phyloP scores from a whole-genome alignment of 108 stramenopile species.

The Cyclotella sp. region DNA sequence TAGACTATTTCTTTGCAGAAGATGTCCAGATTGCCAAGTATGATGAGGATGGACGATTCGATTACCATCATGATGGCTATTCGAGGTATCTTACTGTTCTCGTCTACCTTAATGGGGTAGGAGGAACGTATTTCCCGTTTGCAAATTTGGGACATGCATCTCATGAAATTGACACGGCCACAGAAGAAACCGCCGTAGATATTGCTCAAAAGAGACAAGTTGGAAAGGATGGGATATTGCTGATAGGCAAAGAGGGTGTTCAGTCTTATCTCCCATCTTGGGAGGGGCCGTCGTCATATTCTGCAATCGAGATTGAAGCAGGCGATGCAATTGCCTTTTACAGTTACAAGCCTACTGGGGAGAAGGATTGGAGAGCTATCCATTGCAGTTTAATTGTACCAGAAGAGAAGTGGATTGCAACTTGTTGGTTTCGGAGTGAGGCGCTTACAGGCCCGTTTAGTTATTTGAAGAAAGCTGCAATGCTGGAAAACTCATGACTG shows the following conservation, averaged over 20 bases:
- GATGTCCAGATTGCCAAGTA: constrained; percentile 58
- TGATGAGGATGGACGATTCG: constrained; percentile 43
- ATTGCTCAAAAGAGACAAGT: constrained; percentile 1
- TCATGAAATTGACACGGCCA: constrained; percentile 9
- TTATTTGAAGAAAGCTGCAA: constrained; percentile 14
- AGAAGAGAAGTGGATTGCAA: constrained; percentile 60
- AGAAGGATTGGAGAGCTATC: constrained; percentile 33
- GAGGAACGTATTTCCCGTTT: constrained; percentile 61
- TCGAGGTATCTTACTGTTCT: constrained; percentile 54
- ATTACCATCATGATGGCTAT: constrained; percentile 55
- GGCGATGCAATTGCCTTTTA: constrained; percentile 65
- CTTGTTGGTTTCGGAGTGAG: constrained; percentile 47
- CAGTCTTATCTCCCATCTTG: constrained; percentile 11
- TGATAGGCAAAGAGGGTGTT: constrained; percentile 43
- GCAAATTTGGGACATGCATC: constrained; percentile 21
- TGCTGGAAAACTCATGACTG: constrained; percentile 17
- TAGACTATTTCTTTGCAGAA: constrained; percentile 38
- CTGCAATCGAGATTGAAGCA: constrained; percentile 33
- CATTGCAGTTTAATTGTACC: constrained; percentile 40
- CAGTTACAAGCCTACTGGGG: constrained; percentile 38
- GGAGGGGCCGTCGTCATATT: not conserved
- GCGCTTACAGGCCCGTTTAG: constrained; percentile 42
- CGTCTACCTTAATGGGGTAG: constrained; percentile 62
- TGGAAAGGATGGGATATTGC: constrained; percentile 41
- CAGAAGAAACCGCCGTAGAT: constrained; percentile 18